These are phyloP conservation scores for Mycena kentingensis DNA, from an alignment of 768 basidiomycete genomes.

Conservation along the genomic window DNA sequence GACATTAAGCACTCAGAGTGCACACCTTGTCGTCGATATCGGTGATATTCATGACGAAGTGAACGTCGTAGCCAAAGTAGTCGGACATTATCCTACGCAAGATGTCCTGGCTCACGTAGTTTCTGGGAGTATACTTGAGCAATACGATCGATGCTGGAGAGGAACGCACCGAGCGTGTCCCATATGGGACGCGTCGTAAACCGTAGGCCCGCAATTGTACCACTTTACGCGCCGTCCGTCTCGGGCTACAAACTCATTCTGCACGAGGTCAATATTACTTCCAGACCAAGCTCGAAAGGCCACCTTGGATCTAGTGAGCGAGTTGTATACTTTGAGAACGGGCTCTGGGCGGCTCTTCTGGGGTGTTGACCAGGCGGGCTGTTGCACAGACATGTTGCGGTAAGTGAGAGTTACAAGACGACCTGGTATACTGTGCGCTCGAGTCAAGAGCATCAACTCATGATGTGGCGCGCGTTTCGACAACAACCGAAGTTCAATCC, in stretches of 20 bases:
- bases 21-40: constrained; percentile 98
- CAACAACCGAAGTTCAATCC: too few relatives aligned
- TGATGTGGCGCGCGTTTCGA: too few relatives aligned
- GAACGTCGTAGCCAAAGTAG: constrained; percentile 96
- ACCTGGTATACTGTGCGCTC: too few relatives aligned
- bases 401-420: too few relatives aligned
- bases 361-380: constrained; percentile 61
- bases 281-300: too few relatives aligned
- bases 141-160: constrained; percentile 1
- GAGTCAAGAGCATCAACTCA: too few relatives aligned
- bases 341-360: constrained; percentile 52
- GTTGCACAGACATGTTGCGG: constrained; percentile 69
- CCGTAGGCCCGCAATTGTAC: constrained; percentile 99
- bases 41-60: constrained; percentile 99
- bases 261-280: constrained; percentile 8
- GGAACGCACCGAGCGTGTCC: constrained; percentile 86
- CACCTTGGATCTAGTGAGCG: constrained; percentile 89
- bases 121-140: constrained; percentile 48
- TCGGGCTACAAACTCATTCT: constrained; percentile 78
- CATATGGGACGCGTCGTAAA: constrained; percentile 98
- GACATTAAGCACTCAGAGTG: constrained; percentile 23
- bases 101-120: constrained; percentile 95
- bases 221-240: constrained; percentile 83
- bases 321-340: constrained; percentile 85
- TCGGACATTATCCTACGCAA: constrained; percentile 87